These are phyloP conservation scores for Komagataella pseudopastoris DNA, from an alignment of 805 yeast species.

Conservation along the genomic window DNA sequence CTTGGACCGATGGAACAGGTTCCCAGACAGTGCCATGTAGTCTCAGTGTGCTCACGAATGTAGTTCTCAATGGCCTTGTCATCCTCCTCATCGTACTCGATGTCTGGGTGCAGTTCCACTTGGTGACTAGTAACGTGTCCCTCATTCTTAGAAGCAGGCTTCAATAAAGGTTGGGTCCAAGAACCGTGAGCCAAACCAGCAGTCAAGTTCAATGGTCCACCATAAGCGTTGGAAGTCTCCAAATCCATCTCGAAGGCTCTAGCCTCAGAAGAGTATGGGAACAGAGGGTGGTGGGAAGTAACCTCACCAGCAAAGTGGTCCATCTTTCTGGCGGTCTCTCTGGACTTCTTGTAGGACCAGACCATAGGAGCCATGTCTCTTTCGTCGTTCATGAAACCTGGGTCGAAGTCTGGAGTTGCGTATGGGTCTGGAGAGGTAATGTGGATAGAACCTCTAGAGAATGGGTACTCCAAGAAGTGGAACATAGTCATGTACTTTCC, in stretches of 20 bases:
- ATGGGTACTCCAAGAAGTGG: constrained; percentile 18
- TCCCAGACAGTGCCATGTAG: constrained; percentile 18
- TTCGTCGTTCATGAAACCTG: constrained; percentile 16
- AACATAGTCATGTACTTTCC: constrained; percentile 16
- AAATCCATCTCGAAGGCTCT: constrained; percentile 14
- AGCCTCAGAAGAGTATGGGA: constrained; percentile 13
- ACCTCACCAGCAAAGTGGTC: constrained; percentile 16
- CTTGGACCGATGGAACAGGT: constrained; percentile 16
- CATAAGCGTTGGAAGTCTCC: constrained; percentile 12
- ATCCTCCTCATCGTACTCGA: constrained; percentile 13
- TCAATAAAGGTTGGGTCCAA: constrained; percentile 14
- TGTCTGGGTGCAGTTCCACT: constrained; percentile 9
- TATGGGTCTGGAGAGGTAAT: constrained; percentile 12
- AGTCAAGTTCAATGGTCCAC: constrained; percentile 13
- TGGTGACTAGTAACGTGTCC: constrained; percentile 13
- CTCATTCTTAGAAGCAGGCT: constrained; percentile 9
- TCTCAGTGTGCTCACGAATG: constrained; percentile 15
- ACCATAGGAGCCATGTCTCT: constrained; percentile 17
- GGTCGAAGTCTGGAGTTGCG: constrained; percentile 14
- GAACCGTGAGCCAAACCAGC: constrained; percentile 17
- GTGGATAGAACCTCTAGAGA: constrained; percentile 15
- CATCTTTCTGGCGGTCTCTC: constrained; percentile 17
- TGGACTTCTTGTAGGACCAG: constrained; percentile 16
- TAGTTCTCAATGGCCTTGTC: constrained; percentile 14
- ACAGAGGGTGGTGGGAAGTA: constrained; percentile 14